Base-by-base conservation (phyloP, 805 yeast species). In the Wickerhamiella hasegawae region DNA sequence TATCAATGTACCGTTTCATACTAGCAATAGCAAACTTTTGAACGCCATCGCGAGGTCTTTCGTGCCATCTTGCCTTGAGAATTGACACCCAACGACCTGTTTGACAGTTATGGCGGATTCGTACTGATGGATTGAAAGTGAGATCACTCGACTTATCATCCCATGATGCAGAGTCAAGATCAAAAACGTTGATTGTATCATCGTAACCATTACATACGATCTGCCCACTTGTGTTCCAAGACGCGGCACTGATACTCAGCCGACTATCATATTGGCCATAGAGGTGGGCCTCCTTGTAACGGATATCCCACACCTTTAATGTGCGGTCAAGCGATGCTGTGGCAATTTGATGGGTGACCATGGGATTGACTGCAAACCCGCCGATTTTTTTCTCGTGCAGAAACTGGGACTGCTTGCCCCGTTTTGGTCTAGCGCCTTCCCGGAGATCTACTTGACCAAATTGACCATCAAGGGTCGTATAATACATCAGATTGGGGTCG, bases 1-100 rank as follows among this genome's bases (percentile, higher is more conserved):
- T 66, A 54, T 90, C 98, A 37, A 84, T 66, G 33, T 71, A 81
- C 42, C 90, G 65, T 45, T 78, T 82, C 98, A 87, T 90, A 53
- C 87, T 87, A 10, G 81, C 97, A 46, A 87, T 87, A 14, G 77
- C 80, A 55, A 90, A 83, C 49, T 87, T 84, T 43, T 84, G 79
- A 21, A 69, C 63, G 0, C 73, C 71, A 50, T 83, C 94, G 5
- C 45, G 51, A 0, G 94, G 92, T 22, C 65, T 58, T 2, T 57
- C 54, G 41, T 90, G 96, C 92, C 96, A 87, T 49, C 73, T 68
- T 0, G 95, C 74, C 47, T 87, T 83, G 38, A 87, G 59, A 32
- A 87, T 87, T 1, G 94, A 76, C 0, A 90, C 94, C 98, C 98
- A 87, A 44, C 94, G 65, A 0, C 98, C 98, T 0, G 95, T 79